Base-by-base conservation (phyloP, 768 basidiomycete species). In the Lentinus tigrinus region DNA sequence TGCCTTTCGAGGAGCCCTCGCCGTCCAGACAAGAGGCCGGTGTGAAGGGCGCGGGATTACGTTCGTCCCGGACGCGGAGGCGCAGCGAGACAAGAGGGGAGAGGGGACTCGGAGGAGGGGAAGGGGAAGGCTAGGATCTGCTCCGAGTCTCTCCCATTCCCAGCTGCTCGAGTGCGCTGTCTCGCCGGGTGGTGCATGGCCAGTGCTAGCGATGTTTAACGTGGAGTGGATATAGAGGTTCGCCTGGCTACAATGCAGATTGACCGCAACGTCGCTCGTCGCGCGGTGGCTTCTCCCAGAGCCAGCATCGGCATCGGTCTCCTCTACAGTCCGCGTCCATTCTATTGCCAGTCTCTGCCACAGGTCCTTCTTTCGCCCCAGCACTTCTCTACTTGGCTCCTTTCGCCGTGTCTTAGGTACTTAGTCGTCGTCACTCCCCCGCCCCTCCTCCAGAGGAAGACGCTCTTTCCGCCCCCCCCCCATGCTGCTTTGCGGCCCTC, bases 401-500 rank as follows among this genome's bases (percentile, higher is more conserved):
- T 47, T 31, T 37, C 56, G 60, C 61, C 52, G 76, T 76, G 74
- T 52, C 74, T 48, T 73, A 75, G 58, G 63, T 70, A 26, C 64
- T 72, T 28, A 69, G 69, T 40, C 69, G 75, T 54, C 71, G 73
- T 2, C 61, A 72, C n/a, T 72, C 72, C 48, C 73, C 73, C 27
- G 52, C 60, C 24, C 40, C 67, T n/a, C 64, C 64, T 50, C 53
- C 67, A 63, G 72, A 71, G 48, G 74, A 73, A 9, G 75, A 76
- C 58, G 63, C 67, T 56, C 67, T 74, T 14, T 66, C 72, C 48
- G 65, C 73, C 62, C 71, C 74, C n/a, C 34, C 74, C 75, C 51
- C 74, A 75, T 68, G 72, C 76, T 62, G 72, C 76, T 24, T 63
- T 77, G 43, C 68, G 71, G 44, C 67, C 67, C 60, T 63, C 73